Evolutionary conservation across 73 alveolate species (phyloP), one percentile per base, ranked within the genome.

Genomic region (Paramecium tetraurelia): DNA sequence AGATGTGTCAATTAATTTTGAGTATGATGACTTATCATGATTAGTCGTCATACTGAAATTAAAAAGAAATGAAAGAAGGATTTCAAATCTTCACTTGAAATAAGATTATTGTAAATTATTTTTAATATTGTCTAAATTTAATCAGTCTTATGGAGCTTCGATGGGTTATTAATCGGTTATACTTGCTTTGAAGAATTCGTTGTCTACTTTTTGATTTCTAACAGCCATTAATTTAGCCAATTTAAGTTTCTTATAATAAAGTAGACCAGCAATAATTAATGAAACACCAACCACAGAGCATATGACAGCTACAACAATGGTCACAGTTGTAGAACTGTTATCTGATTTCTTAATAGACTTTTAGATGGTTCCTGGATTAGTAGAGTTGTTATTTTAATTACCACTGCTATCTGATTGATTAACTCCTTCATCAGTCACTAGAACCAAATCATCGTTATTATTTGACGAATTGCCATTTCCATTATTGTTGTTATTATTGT

Each of bases 261-360:
- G 46, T 1, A 80, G 48, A 9, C 50, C 90, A 80, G 76, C 71
- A 43, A 80, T 80, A 0, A 80, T 10, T 16, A 80, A 18, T n/a
- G 90, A 80, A n/a, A 80, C 46, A 22, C 90, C 90, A 20, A 80
- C 90, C 4, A 80, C 90, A 31, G 90, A 80, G 70, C 46, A 33
- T 14, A 80, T 50, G 0, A 80, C 90, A 22, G 90, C 46, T 2
- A 80, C 90, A 11, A 48, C 90, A 16, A 80, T 80, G 36, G 75
- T 46, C 6, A 80, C 90, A 4, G 90, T 80, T 14, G 48, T 4
- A 11, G 70, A 41, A 31, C 36, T 27, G n/a, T 21, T 38, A 1
- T 80, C 70, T 43, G 48, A 18, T 46, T 80, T 80, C 18, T 44
- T 80, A 24, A 24, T 48, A 27, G 90, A 21, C 7, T 46, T 80